Conservation (phyloP, 441 rosid species). For the Pelargonium exstipulatum region DNA sequence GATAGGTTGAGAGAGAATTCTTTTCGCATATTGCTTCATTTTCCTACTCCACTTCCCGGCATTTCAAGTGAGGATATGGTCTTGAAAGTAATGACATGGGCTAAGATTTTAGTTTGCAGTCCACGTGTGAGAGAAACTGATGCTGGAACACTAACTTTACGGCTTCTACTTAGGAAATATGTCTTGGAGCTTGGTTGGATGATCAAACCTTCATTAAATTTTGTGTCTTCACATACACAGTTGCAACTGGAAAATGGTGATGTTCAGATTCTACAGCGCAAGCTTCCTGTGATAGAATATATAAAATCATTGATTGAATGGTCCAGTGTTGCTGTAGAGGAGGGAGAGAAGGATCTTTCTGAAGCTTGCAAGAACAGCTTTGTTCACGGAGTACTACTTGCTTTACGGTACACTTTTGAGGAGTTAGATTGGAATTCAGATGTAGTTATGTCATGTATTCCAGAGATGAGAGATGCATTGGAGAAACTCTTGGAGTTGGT, state of each 20-base stretch:
- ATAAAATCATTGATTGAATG: slow-evolving; percentile 70
- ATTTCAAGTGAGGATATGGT: slow-evolving; percentile 66
- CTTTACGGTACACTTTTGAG: slow-evolving; percentile 89
- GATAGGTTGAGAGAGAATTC: slow-evolving; percentile 85
- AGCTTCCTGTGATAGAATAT: slow-evolving; percentile 63
- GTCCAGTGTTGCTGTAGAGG: slow-evolving; percentile 63
- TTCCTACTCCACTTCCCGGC: slow-evolving; percentile 93
- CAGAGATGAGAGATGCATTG: slow-evolving; percentile 64
- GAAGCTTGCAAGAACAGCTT: slow-evolving; percentile 86
- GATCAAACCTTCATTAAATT: slow-evolving; percentile 53
- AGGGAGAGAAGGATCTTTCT: slow-evolving; percentile 75
- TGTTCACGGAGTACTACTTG: slow-evolving; percentile 87
- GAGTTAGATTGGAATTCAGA: slow-evolving; percentile 88
- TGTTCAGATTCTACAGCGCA: slow-evolving; percentile 25
- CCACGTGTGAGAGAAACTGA: slow-evolving; percentile 99
- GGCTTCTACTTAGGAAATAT: slow-evolving; percentile 86
- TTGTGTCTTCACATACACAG: slow-evolving; percentile 42
- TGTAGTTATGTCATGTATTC: slow-evolving; percentile 48
- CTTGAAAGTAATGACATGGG: slow-evolving; percentile 65
- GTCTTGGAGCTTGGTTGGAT: slow-evolving; percentile 81
- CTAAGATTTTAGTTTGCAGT: slow-evolving; percentile 81
- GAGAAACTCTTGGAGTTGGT: slow-evolving; percentile 74
- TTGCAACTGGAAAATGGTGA: slow-evolving; percentile 29
- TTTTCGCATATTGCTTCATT: slow-evolving; percentile 78
- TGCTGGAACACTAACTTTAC: slow-evolving; percentile 81